Evolutionary conservation across 1,284 basidiomycete genomes (phyloP), one percentile per base, ranked within the genome.

Genomic region (Hypsizygus ulmarius): DNA sequence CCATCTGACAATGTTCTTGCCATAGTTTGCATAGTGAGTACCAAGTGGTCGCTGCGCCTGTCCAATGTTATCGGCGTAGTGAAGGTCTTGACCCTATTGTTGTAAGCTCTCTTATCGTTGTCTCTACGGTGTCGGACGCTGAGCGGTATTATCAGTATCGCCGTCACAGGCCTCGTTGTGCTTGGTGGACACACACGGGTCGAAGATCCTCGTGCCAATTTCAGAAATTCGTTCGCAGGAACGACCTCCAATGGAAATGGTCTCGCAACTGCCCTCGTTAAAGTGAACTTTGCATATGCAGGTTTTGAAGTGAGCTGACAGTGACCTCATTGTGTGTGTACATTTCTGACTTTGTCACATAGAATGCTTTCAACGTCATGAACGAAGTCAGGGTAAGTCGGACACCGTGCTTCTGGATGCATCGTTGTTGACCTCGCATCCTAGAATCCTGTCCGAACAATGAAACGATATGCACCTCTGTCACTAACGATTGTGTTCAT

Each of bases 171-270:
- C 8, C 60, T 75, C 18, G 72, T 74, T 25, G 77, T 77, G 19
- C 67, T 81, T 10, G 65, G 70, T 28, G 78, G 78, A 6, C 59
- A 72, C 35, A 73, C 73, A 25, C 62, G 62, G 21, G 66, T 79
- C 25, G 43, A 66, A 39, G 68, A 80, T 48, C 77, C 78, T 1
- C 64, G 61, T 44, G 69, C 64, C 43, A 79, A 81, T 61, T 81
- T 81, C 61, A 59, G 61, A 32, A 64, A 78, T 53, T 57, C 73
- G 1, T 82, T 79, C 55, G 61, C 57, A 6, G 78, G 74, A 14
- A 73, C 75, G 2, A 63, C 69, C 40, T 70, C 65, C 7, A 67
- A 65, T 46, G 68, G 63, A 1, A 77, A 77, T 56, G 65, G 64
- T 3, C 59, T 79, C 16, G 70, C 74, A 5, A 77, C 66, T 14